Conservation (phyloP, 2,329 filamentous ascomycete genomes). For the Bipolaris cookei region DNA sequence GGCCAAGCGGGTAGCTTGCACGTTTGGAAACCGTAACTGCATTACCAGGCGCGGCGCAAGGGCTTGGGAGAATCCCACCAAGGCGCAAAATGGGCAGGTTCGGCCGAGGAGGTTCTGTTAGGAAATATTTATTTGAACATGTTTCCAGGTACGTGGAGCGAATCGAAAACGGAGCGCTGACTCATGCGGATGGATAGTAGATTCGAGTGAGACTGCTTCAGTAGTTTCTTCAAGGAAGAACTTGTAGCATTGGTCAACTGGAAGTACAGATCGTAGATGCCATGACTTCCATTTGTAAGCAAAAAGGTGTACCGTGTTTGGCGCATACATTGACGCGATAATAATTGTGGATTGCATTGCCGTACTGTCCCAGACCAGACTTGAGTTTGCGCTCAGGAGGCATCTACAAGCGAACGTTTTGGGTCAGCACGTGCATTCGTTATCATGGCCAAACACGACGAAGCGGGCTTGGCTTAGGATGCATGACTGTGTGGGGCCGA, state of each 20-base stretch:
- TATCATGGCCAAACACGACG: neutral
- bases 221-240: neutral
- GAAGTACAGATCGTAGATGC: neutral
- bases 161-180: neutral
- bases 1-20: constrained; percentile 4
- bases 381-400: neutral
- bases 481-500: neutral
- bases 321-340: neutral
- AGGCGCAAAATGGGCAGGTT: neutral
- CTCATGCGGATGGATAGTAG: neutral
- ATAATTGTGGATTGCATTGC: neutral
- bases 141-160: neutral
- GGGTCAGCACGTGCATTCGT: neutral
- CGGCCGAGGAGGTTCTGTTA: neutral
- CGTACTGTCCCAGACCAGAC: neutral
- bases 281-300: neutral
- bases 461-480: constrained; percentile 1
- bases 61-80: neutral
- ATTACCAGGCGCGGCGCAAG: constrained; percentile 15
- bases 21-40: constrained; percentile 39
- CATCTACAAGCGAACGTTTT: neutral
- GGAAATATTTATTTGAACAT: neutral
- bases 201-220: neutral
- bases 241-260: neutral
- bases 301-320: neutral